Evolutionary conservation across 129 eudicot species (phyloP).

Genomic region (carrot (Daucus carota)): DNA sequence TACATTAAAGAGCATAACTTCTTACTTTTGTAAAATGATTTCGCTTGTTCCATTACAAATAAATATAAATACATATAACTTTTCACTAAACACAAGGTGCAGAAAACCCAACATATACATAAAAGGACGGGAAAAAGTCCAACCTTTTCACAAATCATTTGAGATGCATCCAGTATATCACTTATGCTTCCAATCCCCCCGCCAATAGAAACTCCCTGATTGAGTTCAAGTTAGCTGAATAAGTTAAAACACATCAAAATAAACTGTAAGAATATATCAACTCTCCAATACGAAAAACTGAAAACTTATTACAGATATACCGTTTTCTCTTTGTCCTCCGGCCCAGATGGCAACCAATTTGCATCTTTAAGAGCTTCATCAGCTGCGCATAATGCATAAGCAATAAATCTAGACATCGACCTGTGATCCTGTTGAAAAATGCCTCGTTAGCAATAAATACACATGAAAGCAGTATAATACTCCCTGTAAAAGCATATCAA

Average conservation of each 20-base stretch:
- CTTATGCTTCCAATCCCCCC: constrained; percentile 93
- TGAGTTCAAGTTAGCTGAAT: constrained; percentile 25
- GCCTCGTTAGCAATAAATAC: neutral
- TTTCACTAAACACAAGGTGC: neutral
- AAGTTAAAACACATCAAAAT: constrained; percentile 9
- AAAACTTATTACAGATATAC: constrained; percentile 26
- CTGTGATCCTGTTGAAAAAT: constrained; percentile 53
- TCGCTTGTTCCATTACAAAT: neutral
- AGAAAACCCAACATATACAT: neutral
- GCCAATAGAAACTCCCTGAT: constrained; percentile 97
- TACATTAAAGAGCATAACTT: constrained; percentile 17
- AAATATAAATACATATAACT: neutral
- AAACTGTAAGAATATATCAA: constrained; percentile 1
- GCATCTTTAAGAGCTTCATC: constrained; percentile 98
- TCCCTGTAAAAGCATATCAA: neutral
- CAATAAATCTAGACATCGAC: constrained; percentile 80
- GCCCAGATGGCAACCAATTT: constrained; percentile 68
- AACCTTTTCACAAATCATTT: constrained; percentile 85
- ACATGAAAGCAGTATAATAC: neutral
- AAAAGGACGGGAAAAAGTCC: neutral
- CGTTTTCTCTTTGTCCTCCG: constrained; percentile 75
- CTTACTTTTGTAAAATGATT: neutral
- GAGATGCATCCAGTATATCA: constrained; percentile 92
- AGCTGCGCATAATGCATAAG: constrained; percentile 91
- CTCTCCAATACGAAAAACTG: neutral